phyloP scores from a whole-genome alignment of 768 basidiomycete genomes.

The Amyloporia xantha region DNA sequence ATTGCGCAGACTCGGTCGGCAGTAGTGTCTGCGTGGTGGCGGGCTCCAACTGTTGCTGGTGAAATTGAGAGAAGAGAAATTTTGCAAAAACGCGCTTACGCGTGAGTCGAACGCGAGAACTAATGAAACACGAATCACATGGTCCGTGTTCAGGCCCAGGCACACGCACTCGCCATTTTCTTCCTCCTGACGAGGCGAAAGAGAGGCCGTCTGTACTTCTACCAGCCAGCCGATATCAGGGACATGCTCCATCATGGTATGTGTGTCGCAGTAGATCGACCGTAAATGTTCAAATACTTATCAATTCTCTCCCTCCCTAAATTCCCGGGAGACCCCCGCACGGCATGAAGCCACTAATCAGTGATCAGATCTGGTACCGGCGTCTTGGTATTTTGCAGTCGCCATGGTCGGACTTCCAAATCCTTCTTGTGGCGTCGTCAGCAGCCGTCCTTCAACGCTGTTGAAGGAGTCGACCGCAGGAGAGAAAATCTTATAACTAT shows the following conservation, averaged over 20 bases:
- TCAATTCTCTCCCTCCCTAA: no score
- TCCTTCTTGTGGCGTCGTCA: no score
- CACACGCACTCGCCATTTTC: background rate
- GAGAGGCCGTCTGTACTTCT: background rate
- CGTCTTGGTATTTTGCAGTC: no score
- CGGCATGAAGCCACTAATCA: background rate
- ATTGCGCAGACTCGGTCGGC: background rate
- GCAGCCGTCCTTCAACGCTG: no score
- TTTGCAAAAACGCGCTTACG: background rate
- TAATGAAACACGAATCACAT: background rate
- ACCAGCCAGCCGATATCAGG: background rate
- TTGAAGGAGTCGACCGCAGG: no score
- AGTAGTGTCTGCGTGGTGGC: background rate
- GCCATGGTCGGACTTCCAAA: no score
- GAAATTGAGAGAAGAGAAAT: background rate
- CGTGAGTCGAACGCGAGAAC: background rate
- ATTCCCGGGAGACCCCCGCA: background rate
- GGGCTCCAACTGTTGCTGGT: background rate
- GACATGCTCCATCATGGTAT: slow-evolving; percentile 1
- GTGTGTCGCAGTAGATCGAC: no score
- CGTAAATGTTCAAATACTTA: background rate
- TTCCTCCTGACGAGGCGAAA: background rate
- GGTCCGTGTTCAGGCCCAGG: background rate
- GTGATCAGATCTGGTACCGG: no score
- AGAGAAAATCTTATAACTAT: no score